A percentile compares a stretch with the other conserved stretches of the same genome.
Conservation (phyloP, 2,329 filamentous ascomycete genomes). For the Leptographium wingfieldii region DNA sequence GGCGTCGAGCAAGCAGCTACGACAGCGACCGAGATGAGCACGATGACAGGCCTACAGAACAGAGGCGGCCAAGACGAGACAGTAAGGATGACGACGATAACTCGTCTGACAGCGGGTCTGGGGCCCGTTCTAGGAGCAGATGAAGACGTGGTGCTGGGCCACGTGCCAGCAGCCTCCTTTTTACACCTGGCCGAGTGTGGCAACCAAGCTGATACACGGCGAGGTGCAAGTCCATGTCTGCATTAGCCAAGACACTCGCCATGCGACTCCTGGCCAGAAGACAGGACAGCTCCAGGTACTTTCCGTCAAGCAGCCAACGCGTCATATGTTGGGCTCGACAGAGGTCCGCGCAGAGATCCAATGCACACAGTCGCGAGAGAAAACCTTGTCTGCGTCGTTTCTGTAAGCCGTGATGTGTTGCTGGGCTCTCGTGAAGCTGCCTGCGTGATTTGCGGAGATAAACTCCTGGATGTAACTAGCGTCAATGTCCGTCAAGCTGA, state of each 20-base stretch:
- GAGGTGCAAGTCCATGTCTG: no score
- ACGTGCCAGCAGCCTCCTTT: neutral
- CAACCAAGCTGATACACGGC: no score
- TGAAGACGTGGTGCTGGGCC: neutral
- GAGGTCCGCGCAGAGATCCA: neutral
- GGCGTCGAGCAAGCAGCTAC: neutral
- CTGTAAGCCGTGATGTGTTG: neutral
- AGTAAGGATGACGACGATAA: neutral
- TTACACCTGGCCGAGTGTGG: no score
- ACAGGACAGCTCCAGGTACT: neutral
- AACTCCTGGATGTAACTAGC: neutral
- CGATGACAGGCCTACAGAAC: neutral
- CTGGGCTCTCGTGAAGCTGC: no score
- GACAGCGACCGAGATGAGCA: neutral
- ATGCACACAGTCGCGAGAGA: neutral
- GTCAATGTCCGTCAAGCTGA: neutral
- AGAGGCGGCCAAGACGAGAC: neutral
- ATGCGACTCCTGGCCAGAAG: no score
- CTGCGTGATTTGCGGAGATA: neutral
- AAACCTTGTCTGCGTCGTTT: neutral
- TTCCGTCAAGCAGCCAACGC: neutral
- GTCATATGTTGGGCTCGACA: neutral
- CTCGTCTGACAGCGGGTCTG: neutral
- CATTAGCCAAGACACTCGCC: no score
- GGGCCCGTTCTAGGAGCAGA: neutral